These are phyloP conservation scores for Coriaria nepalensis DNA, from an alignment of 306 rosid genomes.

Conservation along the genomic window DNA sequence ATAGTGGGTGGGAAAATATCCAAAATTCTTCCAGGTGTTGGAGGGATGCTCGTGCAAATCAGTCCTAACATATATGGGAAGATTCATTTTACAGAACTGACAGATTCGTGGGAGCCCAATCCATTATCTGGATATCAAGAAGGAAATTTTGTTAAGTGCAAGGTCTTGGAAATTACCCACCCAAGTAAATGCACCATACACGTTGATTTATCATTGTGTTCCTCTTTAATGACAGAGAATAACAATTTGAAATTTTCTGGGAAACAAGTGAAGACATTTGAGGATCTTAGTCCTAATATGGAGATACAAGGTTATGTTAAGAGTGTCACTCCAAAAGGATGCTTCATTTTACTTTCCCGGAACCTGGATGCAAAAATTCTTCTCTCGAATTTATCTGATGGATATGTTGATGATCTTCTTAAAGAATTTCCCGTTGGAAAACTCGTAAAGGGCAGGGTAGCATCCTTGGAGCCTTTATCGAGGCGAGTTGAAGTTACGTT, in stretches of 20 bases:
- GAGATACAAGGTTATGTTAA: conserved; percentile 82
- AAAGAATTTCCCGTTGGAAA: conserved; percentile 75
- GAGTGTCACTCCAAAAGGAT: conserved; percentile 65
- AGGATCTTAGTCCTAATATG: conserved; percentile 60
- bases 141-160: conserved; percentile 77
- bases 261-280: conserved; percentile 37
- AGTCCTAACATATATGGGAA: conserved; percentile 62
- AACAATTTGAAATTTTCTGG: background rate
- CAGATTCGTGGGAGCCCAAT: conserved; percentile 48
- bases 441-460: conserved; percentile 67
- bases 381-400: conserved; percentile 63
- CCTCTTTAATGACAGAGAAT: conserved; percentile 9
- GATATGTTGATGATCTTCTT: conserved; percentile 46
- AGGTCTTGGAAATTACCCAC: conserved; percentile 47
- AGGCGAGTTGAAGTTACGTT: conserved; percentile 80
- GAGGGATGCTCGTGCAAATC: conserved; percentile 76
- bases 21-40: conserved; percentile 62
- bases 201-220: conserved; percentile 63
- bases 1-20: conserved; percentile 63
- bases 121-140: conserved; percentile 72
- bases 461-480: conserved; percentile 73
- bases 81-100: conserved; percentile 68
- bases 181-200: conserved; percentile 48
- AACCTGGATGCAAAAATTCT: conserved; percentile 79
- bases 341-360: conserved; percentile 71